phyloP scores from a whole-genome alignment of 768 basidiomycete species.

The Leucosporidium creatinivorum region DNA sequence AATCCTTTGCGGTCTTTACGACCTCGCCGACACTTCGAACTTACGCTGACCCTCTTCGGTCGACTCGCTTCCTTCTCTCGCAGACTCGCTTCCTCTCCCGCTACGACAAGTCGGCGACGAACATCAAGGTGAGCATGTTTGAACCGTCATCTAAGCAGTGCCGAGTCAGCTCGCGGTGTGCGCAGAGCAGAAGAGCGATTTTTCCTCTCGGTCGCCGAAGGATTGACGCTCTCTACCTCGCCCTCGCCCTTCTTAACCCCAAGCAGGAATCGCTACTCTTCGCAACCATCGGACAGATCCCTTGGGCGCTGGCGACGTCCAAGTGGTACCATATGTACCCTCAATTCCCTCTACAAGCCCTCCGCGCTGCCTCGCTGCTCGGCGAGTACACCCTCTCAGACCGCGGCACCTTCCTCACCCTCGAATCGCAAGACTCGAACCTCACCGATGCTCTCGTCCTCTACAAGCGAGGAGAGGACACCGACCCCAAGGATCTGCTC shows the following conservation, averaged over 20 bases:
- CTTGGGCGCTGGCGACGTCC: conserved; percentile 52
- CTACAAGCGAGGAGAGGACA: conserved; percentile 47
- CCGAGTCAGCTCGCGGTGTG: too few species aligned
- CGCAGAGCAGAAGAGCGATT: too few species aligned
- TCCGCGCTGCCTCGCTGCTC: conserved; percentile 48
- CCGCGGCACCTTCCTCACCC: conserved; percentile 50
- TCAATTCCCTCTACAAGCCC: conserved; percentile 50
- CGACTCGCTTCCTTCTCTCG: conserved; percentile 14
- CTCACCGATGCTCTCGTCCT: conserved; percentile 43
- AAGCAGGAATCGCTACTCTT: conserved; percentile 52
- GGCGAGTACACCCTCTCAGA: conserved; percentile 54
- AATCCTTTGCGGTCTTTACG: too few species aligned
- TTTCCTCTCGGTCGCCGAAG: too few species aligned
- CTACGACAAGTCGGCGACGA: conserved; percentile 56
- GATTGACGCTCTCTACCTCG: too few species aligned
- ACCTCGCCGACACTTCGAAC: too few species aligned
- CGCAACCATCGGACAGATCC: conserved; percentile 51
- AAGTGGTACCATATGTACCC: conserved; percentile 59
- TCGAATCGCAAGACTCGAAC: conserved; percentile 27
- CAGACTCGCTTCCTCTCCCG: conserved; percentile 53
- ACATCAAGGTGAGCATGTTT: too few species aligned
- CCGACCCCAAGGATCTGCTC: conserved; percentile 43
- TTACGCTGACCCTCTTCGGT: neutral
- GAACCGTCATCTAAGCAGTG: too few species aligned
- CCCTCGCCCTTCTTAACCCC: too few species aligned